phyloP scores from a whole-genome alignment of 495 filamentous ascomycete species.

The Podospora pseudopauciseta region DNA sequence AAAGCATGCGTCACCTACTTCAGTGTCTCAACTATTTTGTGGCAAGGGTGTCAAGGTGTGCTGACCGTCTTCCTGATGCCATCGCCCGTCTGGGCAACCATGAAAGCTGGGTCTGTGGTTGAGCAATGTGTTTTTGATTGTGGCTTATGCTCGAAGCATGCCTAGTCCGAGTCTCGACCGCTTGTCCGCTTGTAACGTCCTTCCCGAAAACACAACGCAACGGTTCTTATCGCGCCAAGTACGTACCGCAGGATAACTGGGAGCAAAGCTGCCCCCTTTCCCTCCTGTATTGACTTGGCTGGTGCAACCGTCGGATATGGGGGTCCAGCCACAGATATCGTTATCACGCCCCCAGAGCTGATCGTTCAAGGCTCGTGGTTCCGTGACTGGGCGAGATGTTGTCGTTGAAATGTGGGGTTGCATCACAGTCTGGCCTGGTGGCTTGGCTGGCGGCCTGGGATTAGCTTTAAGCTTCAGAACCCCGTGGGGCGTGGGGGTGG shows the following conservation, averaged over 20 bases:
- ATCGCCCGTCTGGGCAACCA: conserved; percentile 2
- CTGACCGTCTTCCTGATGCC: neutral
- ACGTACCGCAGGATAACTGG: neutral
- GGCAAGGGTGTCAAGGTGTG: neutral
- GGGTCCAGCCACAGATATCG: neutral
- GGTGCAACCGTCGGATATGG: neutral
- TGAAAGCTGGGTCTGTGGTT: conserved; percentile 4
- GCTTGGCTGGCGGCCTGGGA: neutral
- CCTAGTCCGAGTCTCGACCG: neutral
- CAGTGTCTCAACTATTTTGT: too few relatives aligned
- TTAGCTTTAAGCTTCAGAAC: conserved; percentile 17
- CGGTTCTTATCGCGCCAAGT: conserved; percentile 5
- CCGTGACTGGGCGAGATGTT: neutral
- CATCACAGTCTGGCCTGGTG: conserved; percentile 1
- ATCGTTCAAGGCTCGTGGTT: conserved; percentile 1
- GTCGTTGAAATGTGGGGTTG: conserved; percentile 11
- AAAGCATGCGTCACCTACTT: too few relatives aligned
- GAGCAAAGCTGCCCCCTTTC: neutral
- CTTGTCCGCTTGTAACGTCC: neutral
- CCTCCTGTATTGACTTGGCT: neutral
- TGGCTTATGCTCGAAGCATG: conserved; percentile 6
- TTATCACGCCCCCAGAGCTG: neutral
- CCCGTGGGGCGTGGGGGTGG: conserved; percentile 36
- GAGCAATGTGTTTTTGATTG: conserved; percentile 2
- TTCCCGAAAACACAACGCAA: neutral